Evolutionary conservation across 176 grass and related monocot species (phyloP), one percentile per base, ranked within the genome.

Genomic region (Oryza officinalis): DNA sequence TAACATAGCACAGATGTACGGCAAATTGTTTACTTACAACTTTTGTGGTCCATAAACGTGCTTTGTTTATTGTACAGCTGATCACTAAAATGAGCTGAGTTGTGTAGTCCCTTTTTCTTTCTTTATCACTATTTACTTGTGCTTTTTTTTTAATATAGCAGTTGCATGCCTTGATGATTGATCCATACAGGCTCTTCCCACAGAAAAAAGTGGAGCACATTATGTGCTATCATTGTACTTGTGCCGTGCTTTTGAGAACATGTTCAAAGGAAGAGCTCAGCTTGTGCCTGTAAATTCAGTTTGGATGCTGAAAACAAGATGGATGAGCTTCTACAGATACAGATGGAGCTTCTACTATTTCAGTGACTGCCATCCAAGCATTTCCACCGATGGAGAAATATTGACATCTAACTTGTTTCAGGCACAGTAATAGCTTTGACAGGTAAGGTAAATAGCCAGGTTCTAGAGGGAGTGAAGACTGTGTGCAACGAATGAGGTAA

Each of bases 201-300:
- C 69, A 10, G 12, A 6, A 13, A 71, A 81, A 60, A 20, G 32
- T 70, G 32, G 35, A 81, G 10, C 68, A 82, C 80, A 82, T 45
- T 67, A 37, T 37, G 35, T 54, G 18, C 46, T 26, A 82, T 72
- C 45, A 59, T 59, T 57, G 66, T 82, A 10, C 37, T 59, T 57
- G 66, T 82, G 6, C 37, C 54, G 31, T 60, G 20, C 60, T 18
- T 41, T 73, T 46, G 69, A 26, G 10, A 63, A 32, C 69, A 82
- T 3, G 18, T 23, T 71, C n/a, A 27, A 12, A 8, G 6, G 54
- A n/a, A 0, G 65, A 60, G 10, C 17, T 81, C 17, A 63, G 3
- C 32, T 23, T 41, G 25, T 13, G 8, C 20, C 47, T 61, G 68
- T 44, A 30, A 63, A 45, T 23, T 45, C 68, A 45, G 68, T n/a